Percentiles rank a stretch among this genome's conserved stretches.
Evolutionary conservation across 202 grass and related monocot genomes (phyloP).

Genomic region (Schoenoplectus tabernaemontani): DNA sequence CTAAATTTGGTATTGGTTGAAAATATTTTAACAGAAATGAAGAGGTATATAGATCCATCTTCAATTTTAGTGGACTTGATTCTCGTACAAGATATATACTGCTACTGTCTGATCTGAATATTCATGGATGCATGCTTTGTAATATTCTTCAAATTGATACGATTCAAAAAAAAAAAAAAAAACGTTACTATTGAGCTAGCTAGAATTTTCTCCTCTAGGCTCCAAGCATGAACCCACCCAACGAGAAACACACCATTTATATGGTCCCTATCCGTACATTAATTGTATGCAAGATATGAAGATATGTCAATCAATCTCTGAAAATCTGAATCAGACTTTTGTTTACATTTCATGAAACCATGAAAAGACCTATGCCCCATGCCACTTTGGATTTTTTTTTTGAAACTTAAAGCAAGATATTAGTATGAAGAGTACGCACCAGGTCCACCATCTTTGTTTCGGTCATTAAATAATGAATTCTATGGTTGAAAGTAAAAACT

Average conservation of each 20-base stretch:
- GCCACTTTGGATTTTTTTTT: background rate
- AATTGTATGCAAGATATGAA: background rate
- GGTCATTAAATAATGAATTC: too few species aligned
- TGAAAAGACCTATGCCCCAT: background rate
- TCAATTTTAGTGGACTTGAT: background rate
- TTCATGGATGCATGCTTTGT: background rate
- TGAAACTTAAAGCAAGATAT: background rate
- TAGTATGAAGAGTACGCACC: too few species aligned
- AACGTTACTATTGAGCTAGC: background rate
- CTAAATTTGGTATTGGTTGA: background rate
- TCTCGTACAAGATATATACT: background rate
- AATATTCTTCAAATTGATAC: background rate
- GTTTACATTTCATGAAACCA: background rate
- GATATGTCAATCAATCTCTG: background rate
- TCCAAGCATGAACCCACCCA: background rate
- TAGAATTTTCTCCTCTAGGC: background rate
- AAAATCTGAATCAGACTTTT: conserved; percentile 5
- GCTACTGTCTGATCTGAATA: background rate
- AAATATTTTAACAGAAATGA: background rate
- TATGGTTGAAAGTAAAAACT: too few species aligned
- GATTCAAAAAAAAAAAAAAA: background rate
- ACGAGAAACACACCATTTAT: background rate
- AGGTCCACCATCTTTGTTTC: too few species aligned
- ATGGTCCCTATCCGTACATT: background rate
- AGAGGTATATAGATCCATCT: background rate